A percentile compares a stretch with the other conserved stretches of the same genome.
Conservation (phyloP, 805 yeast species). For the Starmerella vaccinii region DNA sequence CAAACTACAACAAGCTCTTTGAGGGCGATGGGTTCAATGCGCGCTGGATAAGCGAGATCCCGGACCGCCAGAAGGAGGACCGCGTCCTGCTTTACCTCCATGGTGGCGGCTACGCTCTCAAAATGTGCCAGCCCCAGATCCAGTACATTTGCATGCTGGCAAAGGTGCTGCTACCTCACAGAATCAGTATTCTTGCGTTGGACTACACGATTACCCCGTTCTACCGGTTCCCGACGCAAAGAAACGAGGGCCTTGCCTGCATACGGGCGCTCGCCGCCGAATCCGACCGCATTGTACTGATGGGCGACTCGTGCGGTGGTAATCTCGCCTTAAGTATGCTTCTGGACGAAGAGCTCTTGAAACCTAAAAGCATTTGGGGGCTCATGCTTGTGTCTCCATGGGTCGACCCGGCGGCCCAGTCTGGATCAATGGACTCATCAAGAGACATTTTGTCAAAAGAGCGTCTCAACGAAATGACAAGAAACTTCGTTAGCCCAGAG, state of each 20-base stretch:
- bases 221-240: slow-evolving; percentile 26
- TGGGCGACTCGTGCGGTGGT: slow-evolving; percentile 33
- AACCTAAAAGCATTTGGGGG: slow-evolving; percentile 9
- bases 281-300: slow-evolving; percentile 22
- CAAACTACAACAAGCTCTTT: slow-evolving; percentile 16
- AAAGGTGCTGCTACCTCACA: slow-evolving; percentile 4
- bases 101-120: slow-evolving; percentile 26
- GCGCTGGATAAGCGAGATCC: slow-evolving; percentile 25
- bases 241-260: slow-evolving; percentile 24
- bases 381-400: slow-evolving; percentile 22
- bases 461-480: slow-evolving; percentile 16
- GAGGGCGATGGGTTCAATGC: slow-evolving; percentile 15
- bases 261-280: slow-evolving; percentile 20
- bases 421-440: slow-evolving; percentile 15
- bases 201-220: slow-evolving; percentile 29
- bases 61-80: slow-evolving; percentile 21
- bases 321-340: slow-evolving; percentile 24
- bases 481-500: slow-evolving; percentile 6
- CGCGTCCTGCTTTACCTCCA: slow-evolving; percentile 26
- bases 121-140: slow-evolving; percentile 21
- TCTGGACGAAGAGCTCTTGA: slow-evolving; percentile 9
- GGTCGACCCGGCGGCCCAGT: slow-evolving; percentile 15
- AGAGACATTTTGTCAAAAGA: slow-evolving; percentile 14
- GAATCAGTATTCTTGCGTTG: slow-evolving; percentile 22
- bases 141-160: slow-evolving; percentile 16